Percentiles rank a stretch among this genome's conserved stretches.
Conservation (phyloP, 352 stramenopile species). For the Phytophthora capsici region DNA sequence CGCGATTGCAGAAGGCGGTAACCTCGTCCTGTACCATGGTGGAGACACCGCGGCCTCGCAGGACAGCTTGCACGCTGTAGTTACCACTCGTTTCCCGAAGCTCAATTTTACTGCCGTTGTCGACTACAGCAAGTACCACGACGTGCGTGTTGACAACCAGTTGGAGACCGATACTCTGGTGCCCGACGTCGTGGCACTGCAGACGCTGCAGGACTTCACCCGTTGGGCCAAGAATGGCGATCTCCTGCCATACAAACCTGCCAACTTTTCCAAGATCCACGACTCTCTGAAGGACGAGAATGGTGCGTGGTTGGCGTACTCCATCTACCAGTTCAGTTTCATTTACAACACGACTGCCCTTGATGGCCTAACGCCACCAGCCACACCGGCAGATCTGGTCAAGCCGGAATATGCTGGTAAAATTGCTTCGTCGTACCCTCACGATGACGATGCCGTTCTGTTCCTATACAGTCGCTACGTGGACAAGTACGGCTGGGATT, state of each 20-base stretch:
- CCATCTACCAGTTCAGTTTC: slow-evolving; percentile 41
- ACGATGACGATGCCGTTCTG: slow-evolving; percentile 57
- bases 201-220: slow-evolving; percentile 58
- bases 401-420: slow-evolving; percentile 39
- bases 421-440: slow-evolving; percentile 59
- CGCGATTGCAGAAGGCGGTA: slow-evolving; percentile 50
- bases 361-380: slow-evolving; percentile 12
- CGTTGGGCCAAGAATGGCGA: slow-evolving; percentile 44
- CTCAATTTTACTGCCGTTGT: slow-evolving; percentile 7
- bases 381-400: slow-evolving; percentile 36
- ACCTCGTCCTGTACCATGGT: slow-evolving; percentile 48
- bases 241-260: slow-evolving; percentile 53
- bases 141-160: slow-evolving; percentile 70
- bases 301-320: slow-evolving; percentile 46
- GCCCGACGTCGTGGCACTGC: slow-evolving; percentile 46
- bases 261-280: slow-evolving; percentile 57
- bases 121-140: slow-evolving; percentile 66
- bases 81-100: too few relatives aligned
- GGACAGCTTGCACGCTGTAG: too few relatives aligned
- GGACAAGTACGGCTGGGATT: slow-evolving; percentile 33
- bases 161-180: slow-evolving; percentile 53
- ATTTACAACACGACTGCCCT: slow-evolving; percentile 38
- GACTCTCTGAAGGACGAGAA: slow-evolving; percentile 33
- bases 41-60: slow-evolving; percentile 28
- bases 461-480: slow-evolving; percentile 40